Evolutionary conservation across 345 rosid species (phyloP).

Genomic region (Sapria himalayana): DNA sequence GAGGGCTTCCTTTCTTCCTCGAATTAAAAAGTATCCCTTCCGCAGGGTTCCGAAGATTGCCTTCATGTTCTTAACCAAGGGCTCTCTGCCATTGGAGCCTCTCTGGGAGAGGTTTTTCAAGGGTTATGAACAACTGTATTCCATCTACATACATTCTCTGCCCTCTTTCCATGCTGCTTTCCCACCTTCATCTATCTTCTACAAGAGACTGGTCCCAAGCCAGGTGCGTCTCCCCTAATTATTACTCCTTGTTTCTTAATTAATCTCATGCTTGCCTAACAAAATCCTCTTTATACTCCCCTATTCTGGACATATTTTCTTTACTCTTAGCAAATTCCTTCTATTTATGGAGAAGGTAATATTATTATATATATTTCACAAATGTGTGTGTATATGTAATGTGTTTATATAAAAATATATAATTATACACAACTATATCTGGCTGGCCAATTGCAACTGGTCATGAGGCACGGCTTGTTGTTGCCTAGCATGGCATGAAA

Average conservation of each 20-base stretch:
- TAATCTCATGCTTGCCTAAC: too few species aligned
- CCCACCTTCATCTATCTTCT: slow-evolving; percentile 38
- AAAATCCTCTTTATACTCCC: background rate
- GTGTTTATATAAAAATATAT: too few species aligned
- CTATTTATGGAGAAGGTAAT: too few species aligned
- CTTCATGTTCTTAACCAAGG: slow-evolving; percentile 89
- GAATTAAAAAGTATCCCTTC: slow-evolving; percentile 45
- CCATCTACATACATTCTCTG: slow-evolving; percentile 60
- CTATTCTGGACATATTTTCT: background rate
- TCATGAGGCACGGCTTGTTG: too few species aligned
- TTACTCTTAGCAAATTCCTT: too few species aligned
- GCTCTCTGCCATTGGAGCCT: slow-evolving; percentile 69
- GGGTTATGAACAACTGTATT: slow-evolving; percentile 58
- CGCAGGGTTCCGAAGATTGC: slow-evolving; percentile 66
- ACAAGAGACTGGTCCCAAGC: slow-evolving; percentile 68
- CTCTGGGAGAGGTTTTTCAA: slow-evolving; percentile 86
- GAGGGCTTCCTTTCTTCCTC: slow-evolving; percentile 69
- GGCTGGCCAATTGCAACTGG: too few species aligned
- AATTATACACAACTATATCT: too few species aligned
- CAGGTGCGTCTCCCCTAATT: slow-evolving; percentile 23
- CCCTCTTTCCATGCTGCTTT: slow-evolving; percentile 47
- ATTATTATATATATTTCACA: too few species aligned
- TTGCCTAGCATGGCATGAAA: too few species aligned
- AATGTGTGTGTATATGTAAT: too few species aligned
- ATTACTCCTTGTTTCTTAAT: too few species aligned